These are phyloP conservation scores for Myriosclerotinia curreyana DNA, from an alignment of 2,329 filamentous ascomycete species.

Conservation along the genomic window DNA sequence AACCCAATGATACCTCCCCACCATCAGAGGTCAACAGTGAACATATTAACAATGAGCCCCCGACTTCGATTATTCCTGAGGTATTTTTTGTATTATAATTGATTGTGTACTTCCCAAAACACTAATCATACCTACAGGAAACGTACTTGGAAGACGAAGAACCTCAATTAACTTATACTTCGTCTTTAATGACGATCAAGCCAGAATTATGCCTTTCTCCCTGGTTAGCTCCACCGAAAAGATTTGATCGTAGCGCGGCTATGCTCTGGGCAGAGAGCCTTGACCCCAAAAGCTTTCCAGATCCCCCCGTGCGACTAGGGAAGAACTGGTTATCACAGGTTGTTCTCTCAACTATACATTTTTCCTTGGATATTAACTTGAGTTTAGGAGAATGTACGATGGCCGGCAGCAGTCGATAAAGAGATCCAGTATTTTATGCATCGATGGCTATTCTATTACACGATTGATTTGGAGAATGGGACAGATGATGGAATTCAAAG, in stretches of 20 bases:
- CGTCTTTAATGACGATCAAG: constrained; percentile 14
- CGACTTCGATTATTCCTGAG: not conserved
- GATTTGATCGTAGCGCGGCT: constrained; percentile 20
- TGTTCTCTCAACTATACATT: not conserved
- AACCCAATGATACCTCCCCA: not conserved
- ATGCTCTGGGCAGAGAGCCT: constrained; percentile 13
- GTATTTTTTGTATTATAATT: constrained; percentile 7
- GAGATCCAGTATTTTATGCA: constrained; percentile 22
- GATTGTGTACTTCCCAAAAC: not conserved
- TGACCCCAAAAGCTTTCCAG: constrained; percentile 9
- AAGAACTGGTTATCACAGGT: constrained; percentile 22
- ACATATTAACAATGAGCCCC: constrained; percentile 1
- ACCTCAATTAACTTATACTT: constrained; percentile 11
- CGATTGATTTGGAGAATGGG: constrained; percentile 3
- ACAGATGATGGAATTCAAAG: constrained; percentile 17
- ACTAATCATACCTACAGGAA: constrained; percentile 13
- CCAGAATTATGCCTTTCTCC: constrained; percentile 18
- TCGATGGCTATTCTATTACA: constrained; percentile 17
- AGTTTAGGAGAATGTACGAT: constrained; percentile 10
- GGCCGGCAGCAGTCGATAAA: constrained; percentile 16
- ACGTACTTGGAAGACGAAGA: constrained; percentile 11
- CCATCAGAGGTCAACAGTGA: constrained; percentile 6
- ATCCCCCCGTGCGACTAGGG: constrained; percentile 1
- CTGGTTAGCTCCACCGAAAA: constrained; percentile 20
- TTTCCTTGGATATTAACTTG: constrained; percentile 6